Evolutionary conservation across 495 filamentous ascomycete species (phyloP), one percentile per base, ranked within the genome.

Genomic region (Penicillium angulare): DNA sequence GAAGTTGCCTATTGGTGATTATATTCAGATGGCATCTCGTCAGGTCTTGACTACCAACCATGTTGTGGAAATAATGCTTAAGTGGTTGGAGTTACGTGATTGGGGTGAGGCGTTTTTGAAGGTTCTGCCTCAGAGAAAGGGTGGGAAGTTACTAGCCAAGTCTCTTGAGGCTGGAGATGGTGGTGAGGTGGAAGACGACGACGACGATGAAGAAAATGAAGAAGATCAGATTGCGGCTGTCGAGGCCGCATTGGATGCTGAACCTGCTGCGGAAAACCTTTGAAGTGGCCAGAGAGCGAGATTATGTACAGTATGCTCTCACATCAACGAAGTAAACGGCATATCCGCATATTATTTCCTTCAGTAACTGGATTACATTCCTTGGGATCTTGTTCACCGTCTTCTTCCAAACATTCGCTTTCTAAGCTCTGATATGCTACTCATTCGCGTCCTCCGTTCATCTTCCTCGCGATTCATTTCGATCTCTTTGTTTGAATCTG

Each of bases 21-120:
- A 87, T 56, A 86, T 99, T 76, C 76, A 87, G 44, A 95, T 99
- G 90, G 71, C 82, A 22, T 88, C 85, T 50, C 82, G 93, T 12
- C 80, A 82, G 49, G 86, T 99, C 2, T 69, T 99, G 35, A 83
- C 90, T 5, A 95, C 91, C 10, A 97, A 97, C 60, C 93, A 99
- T 61, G 93, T 99, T 0, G 78, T 88, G 34, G 93, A 97, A 66
- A 97, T 99, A 52, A 96, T 99, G 88, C 63, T 93, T 23, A 82
- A 84, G 50, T 99, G 93, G 89, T 57, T 99, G 46, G 89, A 96
- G 55, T 76, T 79, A 22, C 85, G 87, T 0, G 86, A 97, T 64
- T 99, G 93, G 93, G 90, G 86, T 1, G 71, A 86, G 57, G 91
- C 93, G 0, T 97, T 99, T 57, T 70, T 92, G 71, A 73, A 82